Percentiles rank a stretch among this genome's conserved stretches.
phyloP scores from a whole-genome alignment of 192 early-diverging fungal species.

The Coemansia sp. region DNA sequence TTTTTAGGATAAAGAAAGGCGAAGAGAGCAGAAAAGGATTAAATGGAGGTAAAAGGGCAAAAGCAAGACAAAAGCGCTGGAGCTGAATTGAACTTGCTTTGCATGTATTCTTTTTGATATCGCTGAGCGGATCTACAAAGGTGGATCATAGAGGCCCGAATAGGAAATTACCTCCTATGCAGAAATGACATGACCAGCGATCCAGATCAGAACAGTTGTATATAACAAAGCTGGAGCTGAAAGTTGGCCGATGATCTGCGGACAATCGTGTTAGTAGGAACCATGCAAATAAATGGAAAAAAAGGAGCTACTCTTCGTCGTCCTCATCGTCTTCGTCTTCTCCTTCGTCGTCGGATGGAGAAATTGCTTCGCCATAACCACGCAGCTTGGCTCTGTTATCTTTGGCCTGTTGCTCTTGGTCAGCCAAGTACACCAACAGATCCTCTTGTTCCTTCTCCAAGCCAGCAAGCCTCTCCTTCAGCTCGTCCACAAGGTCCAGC shows the following conservation, averaged over 20 bases:
- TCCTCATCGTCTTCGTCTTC: slow-evolving; percentile 56
- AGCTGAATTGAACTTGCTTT: neutral
- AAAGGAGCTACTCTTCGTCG: slow-evolving; percentile 10
- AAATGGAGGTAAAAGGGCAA: neutral
- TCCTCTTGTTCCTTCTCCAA: slow-evolving; percentile 80
- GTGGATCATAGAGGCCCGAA: neutral
- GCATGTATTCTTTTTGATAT: neutral
- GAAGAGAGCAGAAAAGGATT: neutral
- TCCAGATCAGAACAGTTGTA: neutral
- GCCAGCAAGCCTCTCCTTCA: slow-evolving; percentile 44
- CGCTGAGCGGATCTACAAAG: neutral
- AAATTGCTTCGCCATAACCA: slow-evolving; percentile 57
- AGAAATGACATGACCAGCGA: neutral
- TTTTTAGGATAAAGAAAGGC: neutral
- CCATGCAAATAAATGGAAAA: neutral
- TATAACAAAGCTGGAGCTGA: neutral
- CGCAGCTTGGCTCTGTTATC: slow-evolving; percentile 58
- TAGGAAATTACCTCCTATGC: neutral
- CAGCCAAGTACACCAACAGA: slow-evolving; percentile 77
- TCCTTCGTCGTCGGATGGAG: slow-evolving; percentile 59
- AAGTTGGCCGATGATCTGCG: neutral
- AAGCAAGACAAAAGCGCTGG: slow-evolving; percentile 1
- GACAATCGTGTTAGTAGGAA: neutral
- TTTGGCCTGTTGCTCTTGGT: slow-evolving; percentile 73
- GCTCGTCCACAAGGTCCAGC: slow-evolving; percentile 26